These are phyloP conservation scores for Crotalaria pallida DNA, from an alignment of 306 rosid species.

Conservation along the genomic window DNA sequence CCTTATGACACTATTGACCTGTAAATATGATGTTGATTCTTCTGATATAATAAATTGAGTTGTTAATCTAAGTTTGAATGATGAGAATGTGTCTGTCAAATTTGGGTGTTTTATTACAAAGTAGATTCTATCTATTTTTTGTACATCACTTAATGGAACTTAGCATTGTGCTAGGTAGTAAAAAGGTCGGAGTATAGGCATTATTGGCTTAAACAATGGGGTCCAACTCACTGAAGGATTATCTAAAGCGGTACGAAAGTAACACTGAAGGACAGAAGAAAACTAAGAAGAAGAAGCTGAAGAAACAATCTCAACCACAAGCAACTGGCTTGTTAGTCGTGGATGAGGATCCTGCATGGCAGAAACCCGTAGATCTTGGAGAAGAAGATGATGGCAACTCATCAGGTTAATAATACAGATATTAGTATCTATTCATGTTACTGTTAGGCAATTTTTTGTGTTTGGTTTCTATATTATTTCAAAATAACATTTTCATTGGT, in stretches of 20 bases:
- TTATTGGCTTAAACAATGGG: conserved; percentile 33
- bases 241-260: conserved; percentile 62
- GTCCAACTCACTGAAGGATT: conserved; percentile 61
- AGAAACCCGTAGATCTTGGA: conserved; percentile 59
- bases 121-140: not conserved
- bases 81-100: not conserved
- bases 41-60: too few relatives aligned
- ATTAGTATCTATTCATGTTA: not conserved
- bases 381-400: conserved; percentile 51
- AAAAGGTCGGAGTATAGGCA: conserved; percentile 19
- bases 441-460: not conserved
- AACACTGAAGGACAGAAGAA: conserved; percentile 47
- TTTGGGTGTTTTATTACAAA: not conserved
- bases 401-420: conserved; percentile 33
- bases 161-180: conserved; percentile 6
- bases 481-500: not conserved
- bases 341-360: conserved; percentile 89
- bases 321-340: conserved; percentile 57
- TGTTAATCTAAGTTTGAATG: not conserved
- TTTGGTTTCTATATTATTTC: not conserved
- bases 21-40: too few relatives aligned
- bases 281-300: conserved; percentile 34
- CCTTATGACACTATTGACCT: too few relatives aligned
- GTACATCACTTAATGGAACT: conserved; percentile 6
- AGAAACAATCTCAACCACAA: conserved; percentile 37